phyloP scores from a whole-genome alignment of 208 protist species.

The Eutreptiella sp. region DNA sequence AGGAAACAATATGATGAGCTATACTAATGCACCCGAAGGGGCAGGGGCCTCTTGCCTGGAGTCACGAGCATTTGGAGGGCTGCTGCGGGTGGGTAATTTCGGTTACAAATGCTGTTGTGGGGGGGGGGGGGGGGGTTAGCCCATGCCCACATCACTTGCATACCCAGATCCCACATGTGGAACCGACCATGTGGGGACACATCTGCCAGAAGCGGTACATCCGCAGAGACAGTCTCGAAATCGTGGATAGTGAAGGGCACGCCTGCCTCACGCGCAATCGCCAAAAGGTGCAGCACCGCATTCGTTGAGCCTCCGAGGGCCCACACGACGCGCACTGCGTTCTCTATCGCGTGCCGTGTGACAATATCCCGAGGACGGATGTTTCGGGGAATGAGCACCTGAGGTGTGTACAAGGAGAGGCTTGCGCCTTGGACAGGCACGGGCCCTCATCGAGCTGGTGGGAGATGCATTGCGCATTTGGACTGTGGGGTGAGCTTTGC shows the following conservation, averaged over 20 bases:
- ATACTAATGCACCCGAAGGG: too few relatives aligned
- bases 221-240: constrained; percentile 25
- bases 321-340: constrained; percentile 42
- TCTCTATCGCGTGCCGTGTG: constrained; percentile 42
- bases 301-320: constrained; percentile 47
- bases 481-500: too few relatives aligned
- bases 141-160: too few relatives aligned
- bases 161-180: constrained; percentile 38
- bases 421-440: too few relatives aligned
- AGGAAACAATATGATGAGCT: too few relatives aligned
- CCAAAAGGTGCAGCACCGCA: constrained; percentile 46
- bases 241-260: constrained; percentile 31
- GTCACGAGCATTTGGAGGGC: too few relatives aligned
- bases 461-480: too few relatives aligned
- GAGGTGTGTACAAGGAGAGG: too few relatives aligned
- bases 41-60: too few relatives aligned
- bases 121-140: neutral
- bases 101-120: too few relatives aligned
- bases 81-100: too few relatives aligned
- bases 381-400: constrained; percentile 33
- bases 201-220: constrained; percentile 30
- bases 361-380: constrained; percentile 47
- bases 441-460: too few relatives aligned
- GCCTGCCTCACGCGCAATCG: constrained; percentile 34
- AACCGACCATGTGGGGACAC: constrained; percentile 24